phyloP scores from a whole-genome alignment of 176 grass and related monocot genomes.

The Paspalum notatum region DNA sequence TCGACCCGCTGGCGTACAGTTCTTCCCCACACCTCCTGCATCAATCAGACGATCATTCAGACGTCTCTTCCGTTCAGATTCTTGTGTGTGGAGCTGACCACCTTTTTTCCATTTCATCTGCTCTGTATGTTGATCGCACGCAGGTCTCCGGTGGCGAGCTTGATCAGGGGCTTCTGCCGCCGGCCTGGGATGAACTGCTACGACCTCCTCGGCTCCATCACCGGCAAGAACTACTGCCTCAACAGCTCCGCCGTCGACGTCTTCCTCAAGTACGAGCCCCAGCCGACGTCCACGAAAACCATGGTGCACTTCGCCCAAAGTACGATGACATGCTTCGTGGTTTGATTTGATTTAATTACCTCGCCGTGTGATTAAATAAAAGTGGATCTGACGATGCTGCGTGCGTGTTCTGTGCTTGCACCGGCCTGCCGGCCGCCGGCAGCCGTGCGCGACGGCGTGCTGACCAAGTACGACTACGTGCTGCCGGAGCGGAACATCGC shows the following conservation, averaged over 20 bases:
- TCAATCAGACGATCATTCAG: not conserved
- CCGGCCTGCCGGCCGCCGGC: not conserved
- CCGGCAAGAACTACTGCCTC: slow-evolving; percentile 91
- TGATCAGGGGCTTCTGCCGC: slow-evolving; percentile 60
- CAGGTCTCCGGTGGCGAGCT: slow-evolving; percentile 53
- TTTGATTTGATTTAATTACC: too few relatives aligned
- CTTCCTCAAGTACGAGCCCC: slow-evolving; percentile 87
- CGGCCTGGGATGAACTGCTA: slow-evolving; percentile 58
- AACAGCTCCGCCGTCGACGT: slow-evolving; percentile 66
- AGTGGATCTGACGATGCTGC: too few relatives aligned
- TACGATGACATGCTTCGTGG: slow-evolving; percentile 1
- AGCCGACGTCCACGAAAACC: slow-evolving; percentile 79
- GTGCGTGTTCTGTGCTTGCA: not conserved
- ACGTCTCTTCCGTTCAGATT: not conserved
- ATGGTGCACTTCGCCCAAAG: slow-evolving; percentile 94
- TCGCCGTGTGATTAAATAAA: too few relatives aligned
- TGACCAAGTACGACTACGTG: slow-evolving; percentile 75
- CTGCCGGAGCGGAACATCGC: slow-evolving; percentile 52
- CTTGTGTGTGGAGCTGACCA: not conserved
- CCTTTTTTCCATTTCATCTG: too few relatives aligned
- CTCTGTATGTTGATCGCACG: not conserved
- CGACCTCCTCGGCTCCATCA: slow-evolving; percentile 62
- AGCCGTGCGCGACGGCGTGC: slow-evolving; percentile 69
- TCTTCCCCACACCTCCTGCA: not conserved
- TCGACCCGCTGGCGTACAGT: slow-evolving; percentile 59